Base-by-base conservation (phyloP, 208 protist species). In the Lotmaria passim region DNA sequence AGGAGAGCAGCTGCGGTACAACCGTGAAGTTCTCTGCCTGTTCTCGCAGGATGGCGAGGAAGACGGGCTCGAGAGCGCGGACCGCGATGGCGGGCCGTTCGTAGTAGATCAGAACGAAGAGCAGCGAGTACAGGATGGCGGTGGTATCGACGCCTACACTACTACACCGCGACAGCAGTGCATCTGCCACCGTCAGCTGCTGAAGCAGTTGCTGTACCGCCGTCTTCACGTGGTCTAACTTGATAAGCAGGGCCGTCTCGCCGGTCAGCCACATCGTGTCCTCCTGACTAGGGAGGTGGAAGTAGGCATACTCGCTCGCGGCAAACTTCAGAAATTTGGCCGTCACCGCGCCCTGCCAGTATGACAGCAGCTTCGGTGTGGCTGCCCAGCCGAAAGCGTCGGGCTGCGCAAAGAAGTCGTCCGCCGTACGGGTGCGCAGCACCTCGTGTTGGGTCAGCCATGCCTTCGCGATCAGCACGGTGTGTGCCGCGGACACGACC, bases 241-340 rank as follows among this genome's bases (percentile, higher is more conserved):
- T 64, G 15, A 81, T 38, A 14, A 89, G 69, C n/a, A 60, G 59
- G 55, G 69, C 73, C 8, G 69, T 77, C 47, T 60, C 69, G 31
- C 47, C 61, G 0, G 84, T 84, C 14, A 83, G 69, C 43, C 73
- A 65, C 23, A 31, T 53, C 0, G 78, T 86, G 56, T 73, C 78
- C 3, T 23, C 73, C 0, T 26, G 12, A 3, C 80, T 38, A 34
- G 61, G 65, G 3, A 30, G 10, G 47, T 65, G 63, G n/a, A 82
- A 36, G 52, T 34, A 77, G 7, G 84, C 74, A 65, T 79, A 85
- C 66, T 89, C 78, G 17, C 78, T 83, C 10, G 80, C 77, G 24
- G 79, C 46, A 51, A 71, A 64, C 53, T 89, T 86, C 0, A 78
- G 63, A 58, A 81, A 81, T 46, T 82, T 89, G 30, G 72, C 68